These are phyloP conservation scores for Hypoxylon sp. DNA, from an alignment of 2,329 filamentous ascomycete species.

Conservation along the genomic window DNA sequence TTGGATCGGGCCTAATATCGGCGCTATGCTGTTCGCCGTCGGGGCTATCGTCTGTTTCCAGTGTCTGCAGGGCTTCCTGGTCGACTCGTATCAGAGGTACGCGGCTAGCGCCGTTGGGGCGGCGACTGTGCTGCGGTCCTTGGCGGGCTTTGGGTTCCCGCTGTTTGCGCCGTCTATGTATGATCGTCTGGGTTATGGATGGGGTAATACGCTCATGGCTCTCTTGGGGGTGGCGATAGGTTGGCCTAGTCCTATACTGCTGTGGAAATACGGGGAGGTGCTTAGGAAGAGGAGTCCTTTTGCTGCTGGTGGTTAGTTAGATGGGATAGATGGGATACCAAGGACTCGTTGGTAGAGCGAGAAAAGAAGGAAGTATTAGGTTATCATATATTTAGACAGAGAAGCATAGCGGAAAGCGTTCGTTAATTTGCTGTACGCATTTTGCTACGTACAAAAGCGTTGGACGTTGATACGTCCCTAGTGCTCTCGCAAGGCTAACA, in stretches of 20 bases:
- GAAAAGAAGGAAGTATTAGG: not conserved
- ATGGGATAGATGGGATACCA: not conserved
- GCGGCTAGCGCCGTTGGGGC: constrained; percentile 63
- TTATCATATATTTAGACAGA: not conserved
- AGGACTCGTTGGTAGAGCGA: not conserved
- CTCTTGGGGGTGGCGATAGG: constrained; percentile 68
- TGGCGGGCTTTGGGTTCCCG: constrained; percentile 67
- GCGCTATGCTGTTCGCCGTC: constrained; percentile 57
- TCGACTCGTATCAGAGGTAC: constrained; percentile 63
- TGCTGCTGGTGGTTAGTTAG: constrained; percentile 48
- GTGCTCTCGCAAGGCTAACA: not conserved
- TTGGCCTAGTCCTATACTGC: constrained; percentile 62
- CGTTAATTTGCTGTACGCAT: constrained; percentile 1
- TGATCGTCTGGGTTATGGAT: constrained; percentile 60
- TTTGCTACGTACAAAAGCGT: constrained; percentile 1
- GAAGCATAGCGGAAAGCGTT: constrained; percentile 14
- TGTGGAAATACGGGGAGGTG: constrained; percentile 58
- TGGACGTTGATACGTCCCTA: constrained; percentile 5
- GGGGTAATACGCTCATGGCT: constrained; percentile 61
- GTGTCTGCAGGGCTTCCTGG: constrained; percentile 63
- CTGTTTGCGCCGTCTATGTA: constrained; percentile 66
- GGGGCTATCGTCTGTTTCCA: constrained; percentile 61
- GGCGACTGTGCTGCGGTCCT: constrained; percentile 61
- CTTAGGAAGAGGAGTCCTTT: constrained; percentile 56
- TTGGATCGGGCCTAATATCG: constrained; percentile 64